phyloP scores from a whole-genome alignment of 2,329 filamentous ascomycete genomes.

The Beauveria caledonica region DNA sequence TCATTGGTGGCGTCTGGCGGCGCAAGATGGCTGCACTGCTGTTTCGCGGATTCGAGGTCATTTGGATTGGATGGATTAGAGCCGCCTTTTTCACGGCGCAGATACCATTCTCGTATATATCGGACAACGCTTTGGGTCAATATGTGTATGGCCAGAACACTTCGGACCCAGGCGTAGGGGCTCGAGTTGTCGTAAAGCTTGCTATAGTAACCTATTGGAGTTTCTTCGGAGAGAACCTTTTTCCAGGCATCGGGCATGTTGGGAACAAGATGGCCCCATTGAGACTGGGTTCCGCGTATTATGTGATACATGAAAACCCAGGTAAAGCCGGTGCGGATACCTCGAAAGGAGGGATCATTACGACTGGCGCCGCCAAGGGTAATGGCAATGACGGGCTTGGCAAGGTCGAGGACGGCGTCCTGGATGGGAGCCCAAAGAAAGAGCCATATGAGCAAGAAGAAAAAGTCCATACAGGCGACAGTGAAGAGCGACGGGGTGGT shows the following conservation, averaged over 20 bases:
- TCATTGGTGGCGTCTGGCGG: constrained; percentile 21
- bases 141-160: constrained; percentile 65
- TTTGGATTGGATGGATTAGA: constrained; percentile 39
- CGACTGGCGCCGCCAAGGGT: constrained; percentile 73
- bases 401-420: constrained; percentile 79
- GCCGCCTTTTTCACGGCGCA: constrained; percentile 47
- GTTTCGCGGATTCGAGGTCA: constrained; percentile 58
- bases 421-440: constrained; percentile 83
- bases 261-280: constrained; percentile 38
- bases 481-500: constrained; percentile 81
- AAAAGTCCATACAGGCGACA: constrained; percentile 72
- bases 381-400: constrained; percentile 87
- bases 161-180: constrained; percentile 59
- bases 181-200: constrained; percentile 49
- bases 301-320: constrained; percentile 55
- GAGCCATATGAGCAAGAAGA: constrained; percentile 78
- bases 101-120: constrained; percentile 61
- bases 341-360: constrained; percentile 60
- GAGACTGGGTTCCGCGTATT: constrained; percentile 39
- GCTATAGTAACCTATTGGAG: constrained; percentile 34
- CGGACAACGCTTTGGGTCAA: constrained; percentile 64
- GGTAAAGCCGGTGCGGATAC: constrained; percentile 61
- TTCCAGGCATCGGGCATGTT: constrained; percentile 38
- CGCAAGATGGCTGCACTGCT: constrained; percentile 28
- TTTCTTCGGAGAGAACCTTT: constrained; percentile 18